A percentile compares a stretch with the other conserved stretches of the same genome.
Evolutionary conservation across 352 stramenopile genomes (phyloP).

Genomic region (Phytophthora sansomeana): DNA sequence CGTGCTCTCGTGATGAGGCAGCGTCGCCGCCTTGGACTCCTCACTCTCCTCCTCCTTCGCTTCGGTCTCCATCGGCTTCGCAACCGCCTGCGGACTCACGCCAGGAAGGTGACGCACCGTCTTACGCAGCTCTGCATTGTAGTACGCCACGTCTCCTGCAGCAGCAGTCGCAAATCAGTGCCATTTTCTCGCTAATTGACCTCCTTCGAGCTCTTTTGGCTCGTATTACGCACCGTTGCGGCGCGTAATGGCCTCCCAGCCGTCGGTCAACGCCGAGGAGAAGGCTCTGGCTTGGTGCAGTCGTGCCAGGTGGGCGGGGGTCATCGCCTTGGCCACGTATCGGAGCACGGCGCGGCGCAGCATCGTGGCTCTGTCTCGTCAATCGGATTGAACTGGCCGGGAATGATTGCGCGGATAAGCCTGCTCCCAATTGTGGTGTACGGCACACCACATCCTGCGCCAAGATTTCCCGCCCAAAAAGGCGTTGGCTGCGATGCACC

Average conservation of each 20-base stretch:
- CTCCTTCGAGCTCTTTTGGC: not conserved
- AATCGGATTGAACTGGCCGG: conserved; percentile 13
- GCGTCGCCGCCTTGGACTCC: conserved; percentile 7
- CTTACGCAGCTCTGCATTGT: conserved; percentile 66
- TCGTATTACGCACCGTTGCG: conserved; percentile 52
- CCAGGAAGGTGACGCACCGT: conserved; percentile 64
- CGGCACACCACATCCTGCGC: not conserved
- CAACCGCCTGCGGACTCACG: conserved; percentile 20
- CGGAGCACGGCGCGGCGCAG: conserved; percentile 24
- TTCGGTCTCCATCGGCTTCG: conserved; percentile 10
- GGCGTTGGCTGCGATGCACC: not conserved
- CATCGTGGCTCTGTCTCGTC: conserved; percentile 28
- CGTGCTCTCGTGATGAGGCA: conserved; percentile 45
- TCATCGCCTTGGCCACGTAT: conserved; percentile 5
- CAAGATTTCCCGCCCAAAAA: conserved; percentile 4
- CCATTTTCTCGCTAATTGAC: not conserved
- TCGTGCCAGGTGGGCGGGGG: not conserved
- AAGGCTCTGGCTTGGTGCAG: conserved; percentile 21
- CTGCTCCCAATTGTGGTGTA: conserved; percentile 26
- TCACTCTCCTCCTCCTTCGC: conserved; percentile 20
- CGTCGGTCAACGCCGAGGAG: conserved; percentile 51
- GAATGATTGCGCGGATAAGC: conserved; percentile 32
- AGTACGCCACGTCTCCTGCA: conserved; percentile 71
- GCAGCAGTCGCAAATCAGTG: conserved; percentile 2
- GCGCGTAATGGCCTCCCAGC: conserved; percentile 69